Conservation (phyloP, 1,284 basidiomycete species). For the Sporisorium graminicola region DNA sequence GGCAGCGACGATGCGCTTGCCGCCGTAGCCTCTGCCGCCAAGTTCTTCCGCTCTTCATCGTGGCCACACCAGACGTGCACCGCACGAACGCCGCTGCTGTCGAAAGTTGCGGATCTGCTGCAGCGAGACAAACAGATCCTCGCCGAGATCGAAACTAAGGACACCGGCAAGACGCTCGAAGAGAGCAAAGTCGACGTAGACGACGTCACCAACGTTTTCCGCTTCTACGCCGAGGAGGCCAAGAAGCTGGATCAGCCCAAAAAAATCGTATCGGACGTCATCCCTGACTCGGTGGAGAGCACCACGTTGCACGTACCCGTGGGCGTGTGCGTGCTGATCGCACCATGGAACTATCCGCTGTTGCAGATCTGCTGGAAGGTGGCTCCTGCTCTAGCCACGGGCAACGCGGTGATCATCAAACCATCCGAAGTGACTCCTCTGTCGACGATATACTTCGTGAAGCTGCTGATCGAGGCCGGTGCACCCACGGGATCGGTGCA, state of each 20-base stretch:
- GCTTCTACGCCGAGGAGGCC: conserved; percentile 68
- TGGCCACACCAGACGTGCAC: conserved; percentile 57
- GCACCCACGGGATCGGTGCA: conserved; percentile 62
- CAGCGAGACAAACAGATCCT: conserved; percentile 61
- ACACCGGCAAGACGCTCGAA: conserved; percentile 68
- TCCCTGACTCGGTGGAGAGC: conserved; percentile 63
- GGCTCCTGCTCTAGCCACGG: conserved; percentile 67
- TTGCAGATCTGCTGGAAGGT: conserved; percentile 69
- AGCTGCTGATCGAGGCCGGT: conserved; percentile 65
- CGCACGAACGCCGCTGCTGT: conserved; percentile 52
- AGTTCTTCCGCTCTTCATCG: conserved; percentile 59
- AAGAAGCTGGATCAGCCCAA: conserved; percentile 61
- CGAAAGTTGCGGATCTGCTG: conserved; percentile 61
- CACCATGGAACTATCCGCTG: conserved; percentile 69
- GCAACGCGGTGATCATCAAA: conserved; percentile 68
- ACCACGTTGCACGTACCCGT: conserved; percentile 63
- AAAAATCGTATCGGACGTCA: conserved; percentile 54
- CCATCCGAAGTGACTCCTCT: conserved; percentile 69
- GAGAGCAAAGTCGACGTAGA: conserved; percentile 67
- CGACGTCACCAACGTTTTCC: conserved; percentile 68
- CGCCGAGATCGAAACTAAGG: conserved; percentile 64
- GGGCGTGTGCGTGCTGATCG: conserved; percentile 68
- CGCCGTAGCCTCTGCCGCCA: conserved; percentile 56
- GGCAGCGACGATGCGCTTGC: conserved; percentile 57
- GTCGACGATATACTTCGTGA: conserved; percentile 65